Evolutionary conservation across 2,329 filamentous ascomycete species (phyloP), one percentile per base, ranked within the genome.

Genomic region (Geosmithia putterillii): DNA sequence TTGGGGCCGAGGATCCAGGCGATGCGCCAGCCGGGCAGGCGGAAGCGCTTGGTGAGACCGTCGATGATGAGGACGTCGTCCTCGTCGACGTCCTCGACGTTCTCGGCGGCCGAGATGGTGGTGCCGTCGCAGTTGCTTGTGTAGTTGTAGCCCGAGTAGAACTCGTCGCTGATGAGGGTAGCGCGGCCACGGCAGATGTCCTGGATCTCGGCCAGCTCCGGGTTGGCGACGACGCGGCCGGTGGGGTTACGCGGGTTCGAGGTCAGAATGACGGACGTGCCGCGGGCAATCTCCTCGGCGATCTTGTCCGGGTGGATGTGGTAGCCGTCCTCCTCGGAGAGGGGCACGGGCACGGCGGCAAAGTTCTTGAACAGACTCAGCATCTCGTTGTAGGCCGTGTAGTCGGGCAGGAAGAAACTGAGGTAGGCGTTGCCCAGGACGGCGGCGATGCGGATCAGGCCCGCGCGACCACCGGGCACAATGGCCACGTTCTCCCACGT

Each of bases 321-420:
- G 65, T 95, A 96, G 51, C 83, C 83, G 58, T 96, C 89, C 46
- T 84, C 78, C 55, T 87, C 81, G 28, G 82, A 80, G 12, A 96
- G 73, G 10, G 89, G 90, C 4, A 88, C 86, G 7, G 87, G 87
- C 46, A 94, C 86, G 44, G 86, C 83, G 38, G 86, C 84, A 57
- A 94, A 94, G 63, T 95, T 95, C 66, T 86, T 88, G 74, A 96
- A 95, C 46, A 95, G 70, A 45, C 82, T 87, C 66, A 95, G 66
- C 89, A 96, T 95, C 70, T 95, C 89, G 57, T 94, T 95, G 71
- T 96, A 96, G 2, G 90, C 90, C 3, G 89, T 95, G 67, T 95
- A 95, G 62, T 95, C 85, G 39, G 86, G 86, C 58, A 94, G 86
- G 65, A 94, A 95, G 74, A 95, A 95, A 37, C 83, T 86, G 49